Evolutionary conservation across 495 filamentous ascomycete species (phyloP).

Genomic region (Aspergillus incahuasiensis): DNA sequence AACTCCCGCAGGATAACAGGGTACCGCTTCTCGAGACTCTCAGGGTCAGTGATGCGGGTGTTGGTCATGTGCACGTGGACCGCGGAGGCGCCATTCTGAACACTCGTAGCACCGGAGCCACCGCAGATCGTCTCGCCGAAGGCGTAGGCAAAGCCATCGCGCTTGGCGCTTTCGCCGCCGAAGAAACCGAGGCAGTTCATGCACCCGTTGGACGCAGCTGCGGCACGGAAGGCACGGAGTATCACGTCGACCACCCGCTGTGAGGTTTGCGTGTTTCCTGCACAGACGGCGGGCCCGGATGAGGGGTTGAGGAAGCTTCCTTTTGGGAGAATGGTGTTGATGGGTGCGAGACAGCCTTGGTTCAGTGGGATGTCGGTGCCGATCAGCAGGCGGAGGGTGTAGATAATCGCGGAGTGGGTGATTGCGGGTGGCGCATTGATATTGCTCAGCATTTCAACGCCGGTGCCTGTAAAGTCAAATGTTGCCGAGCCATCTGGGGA

Average conservation of each 20-base stretch:
- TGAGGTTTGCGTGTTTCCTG: constrained; percentile 49
- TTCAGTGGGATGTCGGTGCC: constrained; percentile 88
- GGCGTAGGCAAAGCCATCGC: constrained; percentile 69
- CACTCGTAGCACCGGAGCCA: constrained; percentile 73
- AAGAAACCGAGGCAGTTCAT: constrained; percentile 66
- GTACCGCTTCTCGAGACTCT: constrained; percentile 91
- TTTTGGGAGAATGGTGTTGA: constrained; percentile 74
- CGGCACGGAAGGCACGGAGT: constrained; percentile 75
- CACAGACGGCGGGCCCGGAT: constrained; percentile 76
- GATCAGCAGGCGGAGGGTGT: constrained; percentile 82
- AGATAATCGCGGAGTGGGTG: constrained; percentile 68
- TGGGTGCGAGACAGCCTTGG: constrained; percentile 83
- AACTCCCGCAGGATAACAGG: constrained; percentile 81
- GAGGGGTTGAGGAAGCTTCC: constrained; percentile 76
- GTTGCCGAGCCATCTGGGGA: constrained; percentile 76
- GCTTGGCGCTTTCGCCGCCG: constrained; percentile 28
- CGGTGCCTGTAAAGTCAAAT: constrained; percentile 82
- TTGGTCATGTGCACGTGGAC: constrained; percentile 97
- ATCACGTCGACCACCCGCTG: constrained; percentile 90
- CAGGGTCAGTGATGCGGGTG: constrained; percentile 88
- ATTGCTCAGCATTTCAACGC: constrained; percentile 85
- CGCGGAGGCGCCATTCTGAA: constrained; percentile 77
- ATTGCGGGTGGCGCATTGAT: constrained; percentile 87
- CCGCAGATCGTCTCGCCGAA: constrained; percentile 87
- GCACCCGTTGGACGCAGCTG: constrained; percentile 80